Base-by-base conservation (phyloP, 176 grass and related monocot genomes). In the Typha latifolia region DNA sequence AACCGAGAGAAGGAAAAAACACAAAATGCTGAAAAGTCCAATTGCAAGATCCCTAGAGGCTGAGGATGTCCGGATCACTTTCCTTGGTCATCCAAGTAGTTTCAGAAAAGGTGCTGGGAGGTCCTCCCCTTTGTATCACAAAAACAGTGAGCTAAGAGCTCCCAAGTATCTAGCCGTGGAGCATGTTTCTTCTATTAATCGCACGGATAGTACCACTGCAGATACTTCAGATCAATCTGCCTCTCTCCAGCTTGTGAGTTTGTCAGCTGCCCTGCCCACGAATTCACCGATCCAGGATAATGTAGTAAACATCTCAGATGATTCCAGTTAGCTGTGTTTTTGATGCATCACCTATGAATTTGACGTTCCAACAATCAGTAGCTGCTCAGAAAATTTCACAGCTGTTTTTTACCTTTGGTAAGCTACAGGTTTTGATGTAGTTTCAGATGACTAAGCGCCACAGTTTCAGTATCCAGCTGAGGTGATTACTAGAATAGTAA, bases 1-100 rank as follows among this genome's bases (percentile, higher is more conserved):
- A 82, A 86, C 77, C 0, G 83, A 73, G 63, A 84, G 63, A 61
- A 84, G 74, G 51, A 83, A 89, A 64, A 64, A 73, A 34, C 79
- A 83, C 48, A 81, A 81, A 64, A 71, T 48, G 49, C 31, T 77
- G 73, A 83, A 27, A 8, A 71, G 72, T 64, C 76, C 67, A 64
- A 29, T 66, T 24, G 75, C 81, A 82, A 74, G 49, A 74, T 77
- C 51, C 63, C 72, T 0, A 64, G 26, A 32, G 27, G 64, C 26
- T 16, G 65, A 31, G 31, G 26, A 3, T 29, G 27, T 12, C 49
- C 61, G n/a, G 14, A n/a, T n/a, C 14, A 7, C 51, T 55, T 18
- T 55, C 51, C 14, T n/a, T 18, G 11, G 14, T 55, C 15, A 55
- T 55, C 51, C 51, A 55, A 55, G 51, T 55, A 55, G 14, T 14